phyloP scores from a whole-genome alignment of 2,329 filamentous ascomycete species.

The Arthrinium puccinioides region DNA sequence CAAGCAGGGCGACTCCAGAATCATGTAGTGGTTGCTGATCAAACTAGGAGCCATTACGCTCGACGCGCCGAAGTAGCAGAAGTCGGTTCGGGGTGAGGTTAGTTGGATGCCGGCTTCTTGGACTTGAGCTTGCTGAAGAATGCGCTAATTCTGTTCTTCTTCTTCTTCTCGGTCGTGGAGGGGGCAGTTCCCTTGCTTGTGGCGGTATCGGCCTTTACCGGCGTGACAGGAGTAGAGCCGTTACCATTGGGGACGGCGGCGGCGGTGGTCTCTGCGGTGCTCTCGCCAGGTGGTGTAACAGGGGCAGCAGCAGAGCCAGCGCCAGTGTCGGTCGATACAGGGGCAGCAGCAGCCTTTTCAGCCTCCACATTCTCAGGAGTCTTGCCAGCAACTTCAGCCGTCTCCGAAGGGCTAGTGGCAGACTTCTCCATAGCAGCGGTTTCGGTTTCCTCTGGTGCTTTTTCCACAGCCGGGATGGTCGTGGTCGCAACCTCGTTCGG shows the following conservation, averaged over 20 bases:
- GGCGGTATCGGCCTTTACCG: conserved; percentile 2
- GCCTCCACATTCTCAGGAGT: background rate
- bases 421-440: background rate
- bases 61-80: background rate
- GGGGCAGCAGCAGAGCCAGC: background rate
- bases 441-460: conserved; percentile 1
- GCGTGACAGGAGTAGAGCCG: background rate
- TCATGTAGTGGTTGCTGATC: background rate
- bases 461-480: conserved; percentile 9
- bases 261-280: background rate
- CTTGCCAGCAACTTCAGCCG: background rate
- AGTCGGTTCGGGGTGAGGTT: too few species aligned
- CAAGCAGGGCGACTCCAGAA: background rate
- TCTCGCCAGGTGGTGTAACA: too few species aligned
- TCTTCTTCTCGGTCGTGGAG: conserved; percentile 32
- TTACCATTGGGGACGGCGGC: conserved; percentile 8
- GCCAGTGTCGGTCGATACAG: background rate
- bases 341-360: conserved; percentile 1
- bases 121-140: conserved; percentile 24
- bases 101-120: conserved; percentile 7
- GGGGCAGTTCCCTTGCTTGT: conserved; percentile 13
- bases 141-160: conserved; percentile 33
- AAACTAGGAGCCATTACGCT: background rate
- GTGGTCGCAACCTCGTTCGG: conserved; percentile 1
- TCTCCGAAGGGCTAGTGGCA: background rate